Evolutionary conservation across 768 basidiomycete genomes (phyloP), one percentile per base, ranked within the genome.

Genomic region (Ramaria rubella): DNA sequence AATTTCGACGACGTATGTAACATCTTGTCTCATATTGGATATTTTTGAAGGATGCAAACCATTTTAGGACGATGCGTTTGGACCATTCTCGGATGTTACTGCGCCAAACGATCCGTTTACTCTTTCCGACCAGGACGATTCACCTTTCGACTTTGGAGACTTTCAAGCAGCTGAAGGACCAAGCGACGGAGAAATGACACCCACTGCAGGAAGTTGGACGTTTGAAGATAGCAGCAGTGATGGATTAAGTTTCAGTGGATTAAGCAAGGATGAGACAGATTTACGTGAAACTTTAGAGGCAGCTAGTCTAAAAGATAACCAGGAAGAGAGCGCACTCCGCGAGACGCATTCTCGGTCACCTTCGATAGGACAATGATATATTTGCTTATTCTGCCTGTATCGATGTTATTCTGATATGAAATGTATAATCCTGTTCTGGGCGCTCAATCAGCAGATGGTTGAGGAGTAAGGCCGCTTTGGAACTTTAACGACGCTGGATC

Each of bases 81-180:
- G 89, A 2, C 87, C 90, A 5, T 91, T 92, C 71, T 83, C 88
- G 1, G 87, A 89, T 65, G 65, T 82, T 1, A 75, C 81, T 1
- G 76, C 77, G 1, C 64, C 74, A 0, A 70, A 71, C 38, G 70
- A 74, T 29, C 63, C 77, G 2, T 81, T 81, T 60, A 71, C 75
- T 4, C 79, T 81, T 58, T 79, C 83, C 0, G 85, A 88, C 46
- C 74, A 76, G 65, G 79, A 78, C 46, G 82, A 84, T 52, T 75
- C 78, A 4, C 79, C 86, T 8, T 90, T 89, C 61, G 85, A 85
- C 54, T 90, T 90, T 64, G 87, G 87, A 15, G 89, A 90, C 60
- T 90, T 91, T 63, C 87, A 87, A 62, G 79, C 75, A 1, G 73
- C 69, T 31, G 71, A 75, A 4, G 49, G 58, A 52, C 62, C 24